These are phyloP conservation scores for Kazachstania kunashirensis DNA, from an alignment of 805 yeast genomes.

Conservation along the genomic window DNA sequence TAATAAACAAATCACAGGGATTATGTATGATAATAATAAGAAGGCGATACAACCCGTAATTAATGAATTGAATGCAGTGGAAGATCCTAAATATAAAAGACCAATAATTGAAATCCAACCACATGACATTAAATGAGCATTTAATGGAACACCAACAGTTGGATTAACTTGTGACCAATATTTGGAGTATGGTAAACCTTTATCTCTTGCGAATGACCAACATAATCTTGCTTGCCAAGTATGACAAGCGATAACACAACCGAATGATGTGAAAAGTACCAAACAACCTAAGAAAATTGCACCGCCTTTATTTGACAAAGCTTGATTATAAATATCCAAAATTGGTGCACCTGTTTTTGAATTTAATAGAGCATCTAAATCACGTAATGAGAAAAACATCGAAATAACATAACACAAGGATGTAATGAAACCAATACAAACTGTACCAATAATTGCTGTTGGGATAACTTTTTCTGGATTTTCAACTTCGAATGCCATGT, in stretches of 20 bases:
- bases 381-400: conserved; percentile 52
- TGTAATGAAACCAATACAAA: conserved; percentile 60
- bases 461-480: conserved; percentile 55
- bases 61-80: conserved; percentile 59
- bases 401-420: conserved; percentile 44
- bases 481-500: conserved; percentile 59
- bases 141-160: conserved; percentile 47
- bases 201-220: conserved; percentile 67
- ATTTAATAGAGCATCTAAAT: conserved; percentile 38
- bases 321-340: conserved; percentile 54
- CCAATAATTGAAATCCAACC: conserved; percentile 45
- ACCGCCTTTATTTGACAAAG: conserved; percentile 44
- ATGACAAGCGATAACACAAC: conserved; percentile 55
- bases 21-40: conserved; percentile 46
- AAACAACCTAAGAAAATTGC: conserved; percentile 46
- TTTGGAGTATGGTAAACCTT: conserved; percentile 52
- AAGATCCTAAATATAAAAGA: conserved; percentile 52
- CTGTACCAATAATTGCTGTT: conserved; percentile 56
- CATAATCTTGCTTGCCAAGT: conserved; percentile 65
- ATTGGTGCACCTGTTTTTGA: conserved; percentile 56
- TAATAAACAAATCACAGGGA: conserved; percentile 46
- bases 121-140: conserved; percentile 53
- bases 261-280: conserved; percentile 47
- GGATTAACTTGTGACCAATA: conserved; percentile 45
- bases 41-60: conserved; percentile 56